Evolutionary conservation across 2,329 filamentous ascomycete species (phyloP), one percentile per base, ranked within the genome.

Genomic region (Claviceps sp.): DNA sequence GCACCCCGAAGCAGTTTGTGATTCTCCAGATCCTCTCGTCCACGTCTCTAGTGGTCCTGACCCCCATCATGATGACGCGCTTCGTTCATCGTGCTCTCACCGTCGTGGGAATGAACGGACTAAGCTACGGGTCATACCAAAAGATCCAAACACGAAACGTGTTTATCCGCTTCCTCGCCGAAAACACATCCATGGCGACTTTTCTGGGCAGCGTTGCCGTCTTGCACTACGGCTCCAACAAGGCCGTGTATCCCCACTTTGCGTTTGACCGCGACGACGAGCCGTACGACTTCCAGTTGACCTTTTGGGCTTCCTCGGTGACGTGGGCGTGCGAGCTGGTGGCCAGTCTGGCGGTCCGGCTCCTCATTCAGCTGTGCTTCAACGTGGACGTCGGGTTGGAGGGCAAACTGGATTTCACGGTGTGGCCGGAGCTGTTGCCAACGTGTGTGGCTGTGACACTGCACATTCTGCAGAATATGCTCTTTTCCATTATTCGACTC

Each of bases 401-500:
- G 67, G 82, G 80, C 26, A 80, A 78, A 65, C 68, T 78, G 55
- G 82, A 85, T 64, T 68, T 85, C 57, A 76, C 75, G 6, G 76
- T 80, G 52, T 85, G 81, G 78, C 81, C 82, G 2, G 82, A 85
- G 68, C 65, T 85, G 60, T 65, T 85, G 59, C 82, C 82, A 17
- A 83, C 82, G 3, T 78, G 78, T 51, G 77, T 82, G 19, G 79
- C 78, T 22, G 81, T 84, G 22, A 80, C 80, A 69, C 68, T 85
- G 62, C 82, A 85, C 59, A 82, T 85, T 49, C 62, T 85, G 65
- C 82, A 85, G 67, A 85, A 85, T 63, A 85, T 85, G 82, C 65
- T 85, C 52, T 85, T 85, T 67, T 81, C 79, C 46, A 85, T 85
- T 59, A 77, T 84, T 39, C 74, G 81, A 56, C 66, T 85, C 60